Conservation (phyloP, 2,329 filamentous ascomycete genomes). For the Pseudofabraea citricarpa region DNA sequence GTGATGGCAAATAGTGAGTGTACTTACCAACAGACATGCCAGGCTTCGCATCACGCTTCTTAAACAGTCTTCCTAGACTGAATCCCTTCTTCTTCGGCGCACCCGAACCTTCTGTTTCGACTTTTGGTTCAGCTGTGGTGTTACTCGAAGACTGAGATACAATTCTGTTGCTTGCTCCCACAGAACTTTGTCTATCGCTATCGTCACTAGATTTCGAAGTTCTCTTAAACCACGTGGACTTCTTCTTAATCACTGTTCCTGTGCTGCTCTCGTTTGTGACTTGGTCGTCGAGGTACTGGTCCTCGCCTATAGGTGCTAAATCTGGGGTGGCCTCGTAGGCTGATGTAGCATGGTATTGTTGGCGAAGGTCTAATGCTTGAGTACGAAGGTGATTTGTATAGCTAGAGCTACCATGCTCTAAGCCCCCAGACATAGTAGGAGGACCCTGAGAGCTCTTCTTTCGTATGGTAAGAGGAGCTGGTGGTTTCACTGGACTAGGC, state of each 20-base stretch:
- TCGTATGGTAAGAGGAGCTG: conserved; percentile 25
- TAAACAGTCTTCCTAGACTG: conserved; percentile 24
- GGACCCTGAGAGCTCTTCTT: conserved; percentile 23
- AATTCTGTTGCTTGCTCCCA: conserved; percentile 6
- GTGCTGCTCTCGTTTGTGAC: conserved; percentile 15
- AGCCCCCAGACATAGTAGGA: conserved; percentile 11
- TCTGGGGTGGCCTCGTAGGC: conserved; percentile 9
- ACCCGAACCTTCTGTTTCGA: neutral
- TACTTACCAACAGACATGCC: conserved; percentile 22
- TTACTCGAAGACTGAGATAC: conserved; percentile 14
- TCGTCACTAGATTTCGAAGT: conserved; percentile 20
- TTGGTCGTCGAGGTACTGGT: conserved; percentile 11
- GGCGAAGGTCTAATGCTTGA: conserved; percentile 14
- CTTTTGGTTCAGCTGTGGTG: conserved; percentile 1
- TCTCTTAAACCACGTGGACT: conserved; percentile 27
- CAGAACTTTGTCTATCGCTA: conserved; percentile 13
- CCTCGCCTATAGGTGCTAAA: conserved; percentile 16
- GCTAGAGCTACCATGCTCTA: neutral
- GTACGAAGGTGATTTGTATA: conserved; percentile 1
- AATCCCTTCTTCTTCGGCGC: conserved; percentile 24
- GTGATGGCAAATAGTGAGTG: neutral
- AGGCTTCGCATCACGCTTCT: conserved; percentile 18
- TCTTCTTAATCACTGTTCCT: conserved; percentile 23
- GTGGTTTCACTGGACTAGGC: conserved; percentile 22
- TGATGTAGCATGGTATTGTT: conserved; percentile 14